A percentile compares a stretch with the other conserved stretches of the same genome.
phyloP scores from a whole-genome alignment of 129 eudicot species.

The Flaveria brownii region DNA sequence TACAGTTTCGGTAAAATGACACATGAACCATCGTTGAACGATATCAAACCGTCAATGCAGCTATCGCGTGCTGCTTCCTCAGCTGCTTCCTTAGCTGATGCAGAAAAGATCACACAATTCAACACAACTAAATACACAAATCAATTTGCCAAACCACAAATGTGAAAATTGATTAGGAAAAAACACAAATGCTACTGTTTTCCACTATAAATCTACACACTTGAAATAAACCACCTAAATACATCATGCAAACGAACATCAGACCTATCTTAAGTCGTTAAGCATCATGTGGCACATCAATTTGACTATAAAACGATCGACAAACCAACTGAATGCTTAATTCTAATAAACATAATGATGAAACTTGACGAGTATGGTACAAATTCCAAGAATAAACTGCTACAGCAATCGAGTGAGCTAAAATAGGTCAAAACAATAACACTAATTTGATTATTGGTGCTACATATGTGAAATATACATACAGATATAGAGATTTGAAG shows the following conservation, averaged over 20 bases:
- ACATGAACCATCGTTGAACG: slow-evolving; percentile 31
- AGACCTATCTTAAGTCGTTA: not conserved
- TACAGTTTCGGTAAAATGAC: slow-evolving; percentile 38
- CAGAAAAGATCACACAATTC: not conserved
- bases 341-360: too few relatives aligned
- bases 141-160: not conserved
- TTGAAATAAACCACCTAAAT: too few relatives aligned
- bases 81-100: slow-evolving; percentile 1
- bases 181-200: not conserved
- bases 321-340: not conserved
- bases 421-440: too few relatives aligned
- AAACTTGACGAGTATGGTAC: too few relatives aligned
- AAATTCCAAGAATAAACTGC: too few relatives aligned
- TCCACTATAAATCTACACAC: not conserved
- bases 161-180: not conserved
- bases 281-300: not conserved
- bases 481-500: not conserved
- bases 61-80: not conserved
- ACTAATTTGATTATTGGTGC: too few relatives aligned
- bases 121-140: not conserved
- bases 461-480: not conserved
- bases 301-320: not conserved
- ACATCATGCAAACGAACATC: not conserved
- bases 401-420: too few relatives aligned
- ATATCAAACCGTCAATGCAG: not conserved